Conservation (phyloP, 2,329 filamentous ascomycete species). For the Polychaeton citri region DNA sequence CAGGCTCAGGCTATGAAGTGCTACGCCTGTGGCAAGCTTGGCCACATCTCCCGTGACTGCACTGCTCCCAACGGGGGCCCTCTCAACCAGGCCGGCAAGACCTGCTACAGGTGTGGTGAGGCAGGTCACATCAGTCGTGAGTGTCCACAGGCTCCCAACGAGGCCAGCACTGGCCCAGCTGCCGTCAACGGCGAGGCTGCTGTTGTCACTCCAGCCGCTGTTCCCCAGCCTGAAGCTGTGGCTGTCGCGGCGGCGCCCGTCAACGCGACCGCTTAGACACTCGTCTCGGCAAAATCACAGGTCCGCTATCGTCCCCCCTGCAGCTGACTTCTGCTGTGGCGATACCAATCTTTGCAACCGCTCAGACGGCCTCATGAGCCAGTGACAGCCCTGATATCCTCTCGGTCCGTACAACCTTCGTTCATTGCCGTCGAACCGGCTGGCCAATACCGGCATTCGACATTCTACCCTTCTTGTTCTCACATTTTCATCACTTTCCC, state of each 20-base stretch:
- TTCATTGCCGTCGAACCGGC: too few species aligned
- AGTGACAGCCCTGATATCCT: too few species aligned
- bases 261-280: slow-evolving; percentile 32
- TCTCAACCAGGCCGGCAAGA: slow-evolving; percentile 81
- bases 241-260: slow-evolving; percentile 23
- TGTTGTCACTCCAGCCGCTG: slow-evolving; percentile 19
- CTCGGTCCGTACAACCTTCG: too few species aligned
- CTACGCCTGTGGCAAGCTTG: slow-evolving; percentile 91
- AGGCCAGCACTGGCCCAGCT: slow-evolving; percentile 23
- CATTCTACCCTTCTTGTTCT: too few species aligned
- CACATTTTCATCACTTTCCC: too few species aligned
- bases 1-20: slow-evolving; percentile 98
- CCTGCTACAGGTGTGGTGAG: slow-evolving; percentile 95
- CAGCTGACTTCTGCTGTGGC: too few species aligned
- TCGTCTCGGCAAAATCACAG: too few species aligned
- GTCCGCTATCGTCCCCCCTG: too few species aligned
- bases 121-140: slow-evolving; percentile 93
- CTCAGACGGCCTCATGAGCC: too few species aligned
- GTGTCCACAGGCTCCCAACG: slow-evolving; percentile 60
- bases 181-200: slow-evolving; percentile 18
- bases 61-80: slow-evolving; percentile 93
- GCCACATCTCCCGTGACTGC: slow-evolving; percentile 89
- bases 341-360: too few species aligned
- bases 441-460: too few species aligned
- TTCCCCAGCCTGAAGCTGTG: slow-evolving; percentile 28